Evolutionary conservation across 768 basidiomycete species (phyloP).

Genomic region (Coprinellus aureogranulatus): DNA sequence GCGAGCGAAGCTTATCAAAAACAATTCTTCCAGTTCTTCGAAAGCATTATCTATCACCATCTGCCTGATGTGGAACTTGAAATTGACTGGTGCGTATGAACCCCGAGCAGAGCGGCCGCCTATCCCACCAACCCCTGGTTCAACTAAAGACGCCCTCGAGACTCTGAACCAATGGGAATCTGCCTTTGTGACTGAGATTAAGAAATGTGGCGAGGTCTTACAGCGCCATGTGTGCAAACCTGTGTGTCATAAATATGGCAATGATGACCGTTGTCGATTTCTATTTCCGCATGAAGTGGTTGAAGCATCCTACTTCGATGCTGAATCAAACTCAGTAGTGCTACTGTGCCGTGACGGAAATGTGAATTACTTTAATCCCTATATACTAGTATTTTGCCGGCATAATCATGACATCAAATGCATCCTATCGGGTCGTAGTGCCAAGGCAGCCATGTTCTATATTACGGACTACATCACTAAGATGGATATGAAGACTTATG

Average conservation of each 20-base stretch:
- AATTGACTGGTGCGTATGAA: conserved; percentile 15
- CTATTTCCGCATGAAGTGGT: conserved; percentile 32
- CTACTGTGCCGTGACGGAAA: conserved; percentile 24
- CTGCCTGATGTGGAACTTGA: conserved; percentile 22
- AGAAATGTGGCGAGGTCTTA: conserved; percentile 10
- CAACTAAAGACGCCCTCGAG: background rate
- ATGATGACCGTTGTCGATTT: conserved; percentile 27
- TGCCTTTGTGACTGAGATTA: conserved; percentile 8
- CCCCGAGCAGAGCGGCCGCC: conserved; percentile 23
- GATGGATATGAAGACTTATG: conserved; percentile 16
- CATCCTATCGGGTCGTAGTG: conserved; percentile 30
- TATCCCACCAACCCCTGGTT: conserved; percentile 5
- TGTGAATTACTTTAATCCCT: conserved; percentile 31
- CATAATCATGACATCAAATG: conserved; percentile 37
- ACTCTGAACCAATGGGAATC: conserved; percentile 5
- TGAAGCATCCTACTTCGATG: conserved; percentile 25
- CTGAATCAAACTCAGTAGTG: conserved; percentile 27
- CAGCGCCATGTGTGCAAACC: conserved; percentile 9
- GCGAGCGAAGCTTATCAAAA: conserved; percentile 11
- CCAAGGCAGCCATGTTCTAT: conserved; percentile 35
- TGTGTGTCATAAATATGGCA: conserved; percentile 30
- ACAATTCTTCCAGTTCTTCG: conserved; percentile 29
- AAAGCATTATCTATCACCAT: conserved; percentile 29
- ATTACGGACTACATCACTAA: conserved; percentile 35
- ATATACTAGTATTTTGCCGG: conserved; percentile 29